Evolutionary conservation across 192 early-diverging fungal genomes (phyloP), one percentile per base, ranked within the genome.

Genomic region (Gamsiella multidivaricata): DNA sequence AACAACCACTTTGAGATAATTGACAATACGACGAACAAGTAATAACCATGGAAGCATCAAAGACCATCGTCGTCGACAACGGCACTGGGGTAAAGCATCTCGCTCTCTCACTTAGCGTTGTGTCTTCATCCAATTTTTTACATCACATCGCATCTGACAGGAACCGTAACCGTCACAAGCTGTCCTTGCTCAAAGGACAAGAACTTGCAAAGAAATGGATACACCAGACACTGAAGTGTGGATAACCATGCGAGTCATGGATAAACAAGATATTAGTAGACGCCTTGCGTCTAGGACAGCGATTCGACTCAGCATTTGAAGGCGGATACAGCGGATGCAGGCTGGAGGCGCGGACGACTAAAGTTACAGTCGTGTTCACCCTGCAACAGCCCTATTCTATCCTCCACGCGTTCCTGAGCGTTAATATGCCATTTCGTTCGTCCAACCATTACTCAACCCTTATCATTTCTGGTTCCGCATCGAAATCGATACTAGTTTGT

Each of bases 1-100:
- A n/a, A n/a, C n/a, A n/a, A n/a, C n/a, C n/a, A n/a, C n/a, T n/a
- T n/a, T n/a, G n/a, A n/a, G n/a, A n/a, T n/a, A n/a, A n/a, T n/a
- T n/a, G n/a, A n/a, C n/a, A n/a, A n/a, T n/a, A n/a, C n/a, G n/a
- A n/a, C n/a, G n/a, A n/a, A n/a, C n/a, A n/a, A n/a, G n/a, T n/a
- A n/a, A n/a, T n/a, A n/a, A 58, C 15, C 36, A 88, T 88, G 87
- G 76, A 88, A 64, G 78, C 82, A 29, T 82, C 87, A 62, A 94
- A 92, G 53, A 89, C 92, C 65, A 84, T 94, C 54, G 93, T 94
- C 60, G 90, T 92, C 61, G 93, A 94, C 84, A 92, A 93, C 82
- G 93, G 93, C 71, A 94, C 93, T 41, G 89, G 80, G 86, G 92
- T 88, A 84, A 83, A 80, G 39, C 26, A 4, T 32, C 20, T 31